phyloP scores from a whole-genome alignment of 352 stramenopile species.

The Pythium utonaiense region DNA sequence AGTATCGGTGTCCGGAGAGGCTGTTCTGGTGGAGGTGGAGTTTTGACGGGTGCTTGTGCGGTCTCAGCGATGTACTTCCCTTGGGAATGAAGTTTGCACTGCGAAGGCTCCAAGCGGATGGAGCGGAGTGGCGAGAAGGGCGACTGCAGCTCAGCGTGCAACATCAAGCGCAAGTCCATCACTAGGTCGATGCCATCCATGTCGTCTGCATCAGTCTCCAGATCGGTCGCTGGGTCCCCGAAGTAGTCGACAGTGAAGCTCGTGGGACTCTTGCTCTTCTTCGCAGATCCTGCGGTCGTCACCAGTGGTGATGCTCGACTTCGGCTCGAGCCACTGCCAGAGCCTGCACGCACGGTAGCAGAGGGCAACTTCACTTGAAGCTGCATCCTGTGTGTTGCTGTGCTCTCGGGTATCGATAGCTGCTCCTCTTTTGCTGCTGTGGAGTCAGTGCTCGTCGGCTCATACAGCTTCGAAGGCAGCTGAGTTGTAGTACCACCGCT shows the following conservation, averaged over 20 bases:
- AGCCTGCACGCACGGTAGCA: neutral
- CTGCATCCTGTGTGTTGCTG: neutral
- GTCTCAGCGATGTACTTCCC: conserved; percentile 28
- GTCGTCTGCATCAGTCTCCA: neutral
- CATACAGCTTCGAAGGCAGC: neutral
- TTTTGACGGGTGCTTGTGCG: neutral
- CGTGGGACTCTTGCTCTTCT: neutral
- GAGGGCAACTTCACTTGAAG: conserved; percentile 13
- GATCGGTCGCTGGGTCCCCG: conserved; percentile 7
- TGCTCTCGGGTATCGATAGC: neutral
- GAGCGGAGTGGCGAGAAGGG: conserved; percentile 37
- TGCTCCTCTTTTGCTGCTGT: conserved; percentile 3
- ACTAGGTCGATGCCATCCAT: conserved; percentile 11
- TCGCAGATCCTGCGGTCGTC: neutral
- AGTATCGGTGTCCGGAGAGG: neutral
- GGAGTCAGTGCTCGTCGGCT: neutral
- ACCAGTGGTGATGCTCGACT: neutral
- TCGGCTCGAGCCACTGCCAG: neutral
- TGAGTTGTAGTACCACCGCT: neutral
- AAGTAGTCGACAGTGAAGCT: conserved; percentile 11
- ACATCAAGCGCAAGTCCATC: conserved; percentile 14
- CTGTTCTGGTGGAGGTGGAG: neutral
- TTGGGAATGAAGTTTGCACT: conserved; percentile 29
- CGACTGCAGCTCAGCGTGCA: conserved; percentile 19
- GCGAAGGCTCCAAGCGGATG: conserved; percentile 40